Base-by-base conservation (phyloP, 1,284 basidiomycete genomes). In the Pascua guehoae region DNA sequence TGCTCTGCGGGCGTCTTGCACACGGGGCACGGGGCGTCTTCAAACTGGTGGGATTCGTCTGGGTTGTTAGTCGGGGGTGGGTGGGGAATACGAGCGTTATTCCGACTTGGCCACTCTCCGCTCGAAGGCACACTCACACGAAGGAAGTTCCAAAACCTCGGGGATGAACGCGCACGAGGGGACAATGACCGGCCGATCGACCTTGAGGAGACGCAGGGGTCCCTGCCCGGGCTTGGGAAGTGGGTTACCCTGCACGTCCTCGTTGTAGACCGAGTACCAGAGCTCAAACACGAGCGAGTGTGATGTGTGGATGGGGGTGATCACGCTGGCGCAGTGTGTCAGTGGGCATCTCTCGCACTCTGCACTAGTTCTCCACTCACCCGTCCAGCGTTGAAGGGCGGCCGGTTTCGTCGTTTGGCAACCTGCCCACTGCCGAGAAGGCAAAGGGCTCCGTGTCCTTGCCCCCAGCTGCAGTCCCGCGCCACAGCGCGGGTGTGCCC, bases 221-320 rank as follows among this genome's bases (percentile, higher is more conserved):
- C 53, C 53, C n/a, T 53, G 56, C 2, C 48, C 48, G 7, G 37
- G 36, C 5, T 18, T 24, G 7, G 51, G 18, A 16, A 64, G 42
- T 1, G 52, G 48, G 7, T 54, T 36, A 2, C 66, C 67, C 1
- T 32, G 5, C 24, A 66, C 55, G 42, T 70, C 65, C 54, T 71
- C 66, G 16, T 66, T 66, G 17, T 66, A 64, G 7, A 73, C 62
- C 0, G 70, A 66, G 59, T 72, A 75, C 53, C 59, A 69, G 5
- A 75, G 60, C 46, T 75, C 66, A n/a, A 68, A 43, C 11, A 65
- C 55, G 7, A 75, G 59, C 40, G 63, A 51, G 52, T 75, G 73
- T 3, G 63, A 52, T 2, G 72, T 70, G 11, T 51, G 48, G 47
- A 75, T 69, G 1, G 73, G 73, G 2, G 73, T 71, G n/a, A 67